Evolutionary conservation across 2,329 filamentous ascomycete genomes (phyloP), one percentile per base, ranked within the genome.

Genomic region (Taxawa tesnikishii): DNA sequence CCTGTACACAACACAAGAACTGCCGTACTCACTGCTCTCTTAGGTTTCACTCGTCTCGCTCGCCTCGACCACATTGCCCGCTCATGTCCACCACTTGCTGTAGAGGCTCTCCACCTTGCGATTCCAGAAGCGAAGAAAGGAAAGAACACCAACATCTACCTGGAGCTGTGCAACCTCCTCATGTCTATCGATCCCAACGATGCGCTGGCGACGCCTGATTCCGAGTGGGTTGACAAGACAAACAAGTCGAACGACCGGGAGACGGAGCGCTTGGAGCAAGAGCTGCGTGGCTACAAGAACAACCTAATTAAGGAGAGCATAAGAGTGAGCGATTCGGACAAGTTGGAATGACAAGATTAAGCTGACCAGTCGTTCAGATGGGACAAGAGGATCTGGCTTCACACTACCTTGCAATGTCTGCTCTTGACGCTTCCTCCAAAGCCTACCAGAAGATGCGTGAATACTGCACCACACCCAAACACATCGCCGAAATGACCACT

Each of bases 291-390:
- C 2, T 96, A 96, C 58, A 94, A 90, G 59, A 94, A 94, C 52
- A 98, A 96, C 48, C 62, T 96, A 26, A 85, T 98, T 47, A 94
- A 94, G 54, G 90, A 98, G 60, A 94, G 85, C 60, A 94, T 96
- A 48, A 63, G 87, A 44, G 85, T 92, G 65, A 35, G 70, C 49
- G 15, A 13, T 15, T 33, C 14, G 37, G 24, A 3, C 28, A 9
- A 10, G 3, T 14, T 2, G 11, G 12, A 29, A 15, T 8, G n/a
- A n/a, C 14, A 16, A 29, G n/a, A 4, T 18, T 29, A 8, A 8
- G 12, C 30, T 32, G 30, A 28, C 15, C 6, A 14, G 23, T 11
- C 12, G 44, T 15, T 11, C 16, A 93, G 83, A 94, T 96, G 76
- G 88, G 84, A 27, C 82, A 94, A 47, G 85, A 94, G 55, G 90